Percentiles rank a stretch among this genome's conserved stretches.
Conservation (phyloP, 1,284 basidiomycete genomes). For the Polyporus tsugae region DNA sequence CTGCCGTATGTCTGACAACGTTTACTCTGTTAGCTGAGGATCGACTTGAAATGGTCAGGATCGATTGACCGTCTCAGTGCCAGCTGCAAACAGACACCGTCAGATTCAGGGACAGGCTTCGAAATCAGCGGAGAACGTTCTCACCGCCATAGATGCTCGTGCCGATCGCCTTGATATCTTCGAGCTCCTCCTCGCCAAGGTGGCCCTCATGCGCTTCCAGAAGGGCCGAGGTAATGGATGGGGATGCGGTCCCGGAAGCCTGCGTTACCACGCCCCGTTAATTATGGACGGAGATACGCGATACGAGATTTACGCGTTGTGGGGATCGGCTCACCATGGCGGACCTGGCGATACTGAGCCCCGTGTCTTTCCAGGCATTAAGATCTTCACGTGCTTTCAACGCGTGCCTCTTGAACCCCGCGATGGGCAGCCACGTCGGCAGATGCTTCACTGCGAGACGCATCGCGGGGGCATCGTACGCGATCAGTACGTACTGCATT, state of each 20-base stretch:
- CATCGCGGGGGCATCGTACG: neutral
- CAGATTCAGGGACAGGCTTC: slow-evolving; percentile 33
- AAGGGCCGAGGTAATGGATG: slow-evolving; percentile 7
- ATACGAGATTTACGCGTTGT: neutral
- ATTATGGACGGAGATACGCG: neutral
- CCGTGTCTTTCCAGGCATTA: slow-evolving; percentile 26
- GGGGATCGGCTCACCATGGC: slow-evolving; percentile 26
- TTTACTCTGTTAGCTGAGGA: neutral
- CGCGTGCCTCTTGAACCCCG: slow-evolving; percentile 30
- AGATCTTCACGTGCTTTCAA: slow-evolving; percentile 17
- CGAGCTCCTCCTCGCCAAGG: slow-evolving; percentile 15
- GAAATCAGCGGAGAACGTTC: neutral
- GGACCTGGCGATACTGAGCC: slow-evolving; percentile 29
- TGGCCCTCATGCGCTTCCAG: slow-evolving; percentile 12
- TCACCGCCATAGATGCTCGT: slow-evolving; percentile 34
- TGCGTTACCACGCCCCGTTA: neutral
- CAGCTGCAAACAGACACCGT: slow-evolving; percentile 26
- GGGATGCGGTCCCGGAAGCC: slow-evolving; percentile 7
- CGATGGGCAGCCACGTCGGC: slow-evolving; percentile 32
- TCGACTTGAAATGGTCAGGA: neutral
- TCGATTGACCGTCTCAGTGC: slow-evolving; percentile 36
- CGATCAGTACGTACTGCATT: neutral
- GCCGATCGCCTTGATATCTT: slow-evolving; percentile 31
- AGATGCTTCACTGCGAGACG: slow-evolving; percentile 21
- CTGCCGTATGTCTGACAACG: slow-evolving; percentile 14